A percentile compares a stretch with the other conserved stretches of the same genome.
These are phyloP conservation scores for Santalum album DNA, from an alignment of 164 flowering plant genomes.

Conservation along the genomic window DNA sequence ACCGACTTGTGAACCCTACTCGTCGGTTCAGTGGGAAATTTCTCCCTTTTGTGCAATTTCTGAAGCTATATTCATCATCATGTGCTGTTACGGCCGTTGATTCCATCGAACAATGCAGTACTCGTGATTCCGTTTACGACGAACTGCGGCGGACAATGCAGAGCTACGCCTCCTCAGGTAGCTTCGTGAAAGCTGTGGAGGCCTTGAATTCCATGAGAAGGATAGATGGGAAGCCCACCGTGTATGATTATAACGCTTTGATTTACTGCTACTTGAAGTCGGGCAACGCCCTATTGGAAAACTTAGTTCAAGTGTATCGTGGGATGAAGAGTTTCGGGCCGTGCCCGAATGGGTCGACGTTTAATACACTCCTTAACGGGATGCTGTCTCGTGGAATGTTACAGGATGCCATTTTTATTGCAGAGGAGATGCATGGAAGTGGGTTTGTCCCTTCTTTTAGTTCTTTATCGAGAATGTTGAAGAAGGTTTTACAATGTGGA, in stretches of 20 bases:
- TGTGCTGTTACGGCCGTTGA: no score
- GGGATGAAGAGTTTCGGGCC: conserved; percentile 37
- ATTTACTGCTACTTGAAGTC: conserved; percentile 31
- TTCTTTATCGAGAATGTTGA: conserved; percentile 21
- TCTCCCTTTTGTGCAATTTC: no score
- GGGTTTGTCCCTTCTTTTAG: conserved; percentile 37
- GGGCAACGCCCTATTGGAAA: conserved; percentile 9
- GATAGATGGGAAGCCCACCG: conserved; percentile 28
- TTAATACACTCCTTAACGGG: conserved; percentile 33
- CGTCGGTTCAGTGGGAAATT: no score
- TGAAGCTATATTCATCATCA: no score
- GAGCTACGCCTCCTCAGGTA: conserved; percentile 25
- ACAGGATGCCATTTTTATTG: conserved; percentile 17
- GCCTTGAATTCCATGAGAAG: conserved; percentile 24
- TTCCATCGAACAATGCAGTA: neutral
- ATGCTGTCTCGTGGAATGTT: conserved; percentile 16
- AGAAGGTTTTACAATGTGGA: conserved; percentile 18
- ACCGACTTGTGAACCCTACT: no score
- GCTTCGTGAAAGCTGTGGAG: conserved; percentile 19
- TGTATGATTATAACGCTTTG: conserved; percentile 37
- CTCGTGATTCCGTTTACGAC: conserved; percentile 1
- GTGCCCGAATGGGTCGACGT: conserved; percentile 32
- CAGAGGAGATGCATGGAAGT: conserved; percentile 27
- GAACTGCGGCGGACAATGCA: conserved; percentile 21
- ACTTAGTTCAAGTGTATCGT: conserved; percentile 17